Evolutionary conservation across 129 eudicot genomes (phyloP).

Genomic region (Flaveria sonorensis): DNA sequence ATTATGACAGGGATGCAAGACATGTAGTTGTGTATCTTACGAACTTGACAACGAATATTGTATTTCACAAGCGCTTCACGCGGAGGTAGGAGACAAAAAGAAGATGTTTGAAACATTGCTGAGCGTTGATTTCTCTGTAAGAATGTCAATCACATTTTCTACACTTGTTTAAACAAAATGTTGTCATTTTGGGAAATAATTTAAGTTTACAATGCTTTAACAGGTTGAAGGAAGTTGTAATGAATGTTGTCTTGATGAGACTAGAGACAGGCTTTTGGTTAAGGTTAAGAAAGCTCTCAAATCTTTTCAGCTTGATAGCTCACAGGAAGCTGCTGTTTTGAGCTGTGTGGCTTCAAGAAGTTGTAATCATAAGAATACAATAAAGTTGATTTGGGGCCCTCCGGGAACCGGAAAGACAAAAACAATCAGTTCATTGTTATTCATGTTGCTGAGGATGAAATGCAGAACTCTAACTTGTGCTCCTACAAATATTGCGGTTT

Average conservation of each 20-base stretch:
- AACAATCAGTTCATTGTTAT: constrained; percentile 42
- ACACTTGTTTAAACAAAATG: neutral
- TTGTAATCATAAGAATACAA: constrained; percentile 44
- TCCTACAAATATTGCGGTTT: constrained; percentile 70
- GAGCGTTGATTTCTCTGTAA: constrained; percentile 44
- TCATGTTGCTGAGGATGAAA: constrained; percentile 41
- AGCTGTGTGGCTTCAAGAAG: constrained; percentile 42
- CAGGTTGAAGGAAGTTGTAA: constrained; percentile 27
- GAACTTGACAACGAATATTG: constrained; percentile 60
- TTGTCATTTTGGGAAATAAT: neutral
- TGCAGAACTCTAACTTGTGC: constrained; percentile 69
- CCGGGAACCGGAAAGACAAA: constrained; percentile 87
- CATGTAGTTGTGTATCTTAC: constrained; percentile 48
- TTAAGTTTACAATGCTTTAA: neutral
- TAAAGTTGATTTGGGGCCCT: constrained; percentile 79
- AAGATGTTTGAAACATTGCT: constrained; percentile 44
- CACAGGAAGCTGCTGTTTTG: constrained; percentile 59
- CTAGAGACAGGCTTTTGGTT: neutral
- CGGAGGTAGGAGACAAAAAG: constrained; percentile 27
- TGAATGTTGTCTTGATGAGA: constrained; percentile 16
- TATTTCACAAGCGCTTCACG: constrained; percentile 63
- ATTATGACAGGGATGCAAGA: neutral
- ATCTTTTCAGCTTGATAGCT: constrained; percentile 47
- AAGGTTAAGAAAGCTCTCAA: constrained; percentile 18
- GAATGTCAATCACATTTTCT: neutral